Evolutionary conservation across 441 rosid genomes (phyloP), one percentile per base, ranked within the genome.

Genomic region (Erodium chrysanthum): DNA sequence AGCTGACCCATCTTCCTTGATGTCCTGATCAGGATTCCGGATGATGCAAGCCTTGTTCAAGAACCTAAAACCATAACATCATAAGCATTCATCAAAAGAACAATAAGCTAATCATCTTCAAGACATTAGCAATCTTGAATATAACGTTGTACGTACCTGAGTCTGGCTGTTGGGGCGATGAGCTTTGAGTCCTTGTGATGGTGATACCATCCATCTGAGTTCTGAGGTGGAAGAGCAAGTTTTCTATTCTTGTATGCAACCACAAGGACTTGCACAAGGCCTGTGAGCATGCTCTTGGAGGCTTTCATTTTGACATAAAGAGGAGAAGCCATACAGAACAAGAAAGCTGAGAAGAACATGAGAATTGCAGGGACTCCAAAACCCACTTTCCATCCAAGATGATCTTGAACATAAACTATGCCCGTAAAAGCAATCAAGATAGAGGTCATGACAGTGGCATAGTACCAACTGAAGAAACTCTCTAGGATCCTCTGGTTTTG

Each of bases 401-500:
- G 86, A 60, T 84, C 96, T 82, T 92, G 98, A 75, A 88, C 82
- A 64, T 90, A 92, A 58, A 92, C 96, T 63, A 92, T 84, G 58
- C 71, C 92, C 0, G 96, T 88, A 65, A 92, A 75, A 46, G 96
- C 88, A 66, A 88, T 71, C 68, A 90, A 29, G 67, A 88, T 81
- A 8, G 96, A 77, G 50, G 85, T 67, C 22, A 84, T 81, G 8
- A 91, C 82, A 7, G 96, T 81, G 42, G 94, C 96, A 70, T 92
- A 90, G 74, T 90, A 92, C 96, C 96, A 92, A 15, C 88, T 89
- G 33, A 92, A 92, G 84, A 77, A 92, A 21, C 94, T 87, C 82
- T 90, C 96, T 18, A 92, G 70, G 71, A 83, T 79, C 81, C 88
- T 77, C 66, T 85, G 80, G 7, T 90, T 87, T 66, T 83, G 81